phyloP scores from a whole-genome alignment of 2,329 filamentous ascomycete genomes.

The Alternaria solani region DNA sequence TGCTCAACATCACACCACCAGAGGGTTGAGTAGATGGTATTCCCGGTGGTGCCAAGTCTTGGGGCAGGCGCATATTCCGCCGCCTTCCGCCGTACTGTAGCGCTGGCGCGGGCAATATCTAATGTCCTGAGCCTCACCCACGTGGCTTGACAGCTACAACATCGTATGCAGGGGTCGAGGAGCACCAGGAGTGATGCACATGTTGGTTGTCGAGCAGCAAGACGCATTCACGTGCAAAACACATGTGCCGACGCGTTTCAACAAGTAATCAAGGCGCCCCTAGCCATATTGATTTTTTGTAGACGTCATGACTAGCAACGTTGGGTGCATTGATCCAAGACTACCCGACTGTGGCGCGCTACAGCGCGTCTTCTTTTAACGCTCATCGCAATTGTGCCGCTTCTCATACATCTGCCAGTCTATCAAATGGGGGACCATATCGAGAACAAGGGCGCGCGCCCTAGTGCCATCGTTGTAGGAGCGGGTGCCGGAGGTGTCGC shows the following conservation, averaged over 20 bases:
- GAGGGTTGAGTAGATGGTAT: background rate
- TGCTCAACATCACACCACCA: background rate
- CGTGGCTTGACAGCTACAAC: background rate
- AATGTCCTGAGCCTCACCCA: background rate
- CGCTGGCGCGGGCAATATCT: background rate
- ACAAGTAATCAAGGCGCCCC: background rate
- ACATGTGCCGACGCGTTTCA: background rate
- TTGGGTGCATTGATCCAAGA: constrained; percentile 14
- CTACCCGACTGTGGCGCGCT: constrained; percentile 22
- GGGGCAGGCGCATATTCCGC: background rate
- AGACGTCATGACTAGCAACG: constrained; percentile 26
- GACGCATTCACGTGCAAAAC: constrained; percentile 7
- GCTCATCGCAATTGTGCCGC: constrained; percentile 8
- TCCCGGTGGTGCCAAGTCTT: background rate
- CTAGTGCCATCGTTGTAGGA: constrained; percentile 57
- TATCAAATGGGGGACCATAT: constrained; percentile 20
- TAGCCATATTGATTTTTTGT: constrained; percentile 17
- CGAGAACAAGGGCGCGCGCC: constrained; percentile 18
- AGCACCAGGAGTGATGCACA: background rate
- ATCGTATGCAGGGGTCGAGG: constrained; percentile 2
- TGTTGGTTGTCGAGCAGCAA: background rate
- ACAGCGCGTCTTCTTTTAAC: constrained; percentile 13
- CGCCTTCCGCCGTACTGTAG: background rate
- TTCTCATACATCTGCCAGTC: background rate
- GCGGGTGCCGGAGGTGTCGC: constrained; percentile 76